Evolutionary conservation across 179 eudicot genomes (phyloP).

Genomic region (Drosera spatulata): DNA sequence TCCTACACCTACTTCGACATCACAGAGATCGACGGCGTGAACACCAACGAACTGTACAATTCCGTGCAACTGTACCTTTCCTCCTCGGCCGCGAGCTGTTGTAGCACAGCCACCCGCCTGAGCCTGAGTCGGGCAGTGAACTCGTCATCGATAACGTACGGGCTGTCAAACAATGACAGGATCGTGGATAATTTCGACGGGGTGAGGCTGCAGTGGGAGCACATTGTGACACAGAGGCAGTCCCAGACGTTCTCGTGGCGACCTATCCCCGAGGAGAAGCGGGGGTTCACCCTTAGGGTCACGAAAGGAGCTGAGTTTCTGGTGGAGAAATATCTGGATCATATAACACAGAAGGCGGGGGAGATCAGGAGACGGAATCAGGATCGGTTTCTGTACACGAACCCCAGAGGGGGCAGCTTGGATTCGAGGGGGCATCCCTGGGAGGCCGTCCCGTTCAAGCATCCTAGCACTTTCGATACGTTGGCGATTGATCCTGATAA

Average conservation of each 20-base stretch:
- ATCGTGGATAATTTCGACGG: constrained; percentile 41
- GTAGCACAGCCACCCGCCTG: constrained; percentile 23
- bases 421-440: constrained; percentile 74
- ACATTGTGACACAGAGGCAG: constrained; percentile 53
- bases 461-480: constrained; percentile 85
- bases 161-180: constrained; percentile 72
- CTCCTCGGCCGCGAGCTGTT: constrained; percentile 29
- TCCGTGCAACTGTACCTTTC: constrained; percentile 82
- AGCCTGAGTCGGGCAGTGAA: constrained; percentile 60
- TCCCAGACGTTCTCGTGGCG: constrained; percentile 82
- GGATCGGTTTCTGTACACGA: constrained; percentile 67
- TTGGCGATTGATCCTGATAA: constrained; percentile 63
- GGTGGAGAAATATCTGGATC: constrained; percentile 54
- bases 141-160: constrained; percentile 62
- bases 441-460: constrained; percentile 95
- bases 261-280: constrained; percentile 77
- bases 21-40: constrained; percentile 95
- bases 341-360: constrained; percentile 41
- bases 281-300: constrained; percentile 59
- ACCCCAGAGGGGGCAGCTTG: constrained; percentile 66
- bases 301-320: constrained; percentile 27
- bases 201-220: constrained; percentile 64
- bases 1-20: constrained; percentile 77
- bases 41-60: constrained; percentile 92
- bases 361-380: constrained; percentile 54